Evolutionary conservation across 805 yeast genomes (phyloP).

Genomic region (Cyberlindnera amylophila): DNA sequence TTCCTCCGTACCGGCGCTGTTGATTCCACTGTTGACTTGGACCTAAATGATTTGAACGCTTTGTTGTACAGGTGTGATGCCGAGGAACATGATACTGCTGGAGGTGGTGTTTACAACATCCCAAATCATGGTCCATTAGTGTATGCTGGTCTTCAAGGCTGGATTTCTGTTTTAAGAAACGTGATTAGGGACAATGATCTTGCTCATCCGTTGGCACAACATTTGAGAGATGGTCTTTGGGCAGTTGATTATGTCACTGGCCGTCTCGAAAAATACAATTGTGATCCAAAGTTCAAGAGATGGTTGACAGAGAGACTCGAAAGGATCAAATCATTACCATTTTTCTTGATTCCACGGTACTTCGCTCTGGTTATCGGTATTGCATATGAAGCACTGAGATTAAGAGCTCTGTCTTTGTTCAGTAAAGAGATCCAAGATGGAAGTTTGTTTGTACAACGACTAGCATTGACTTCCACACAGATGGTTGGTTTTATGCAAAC

Average conservation of each 20-base stretch:
- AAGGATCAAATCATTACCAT: conserved; percentile 64
- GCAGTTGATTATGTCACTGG: conserved; percentile 72
- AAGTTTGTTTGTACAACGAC: conserved; percentile 71
- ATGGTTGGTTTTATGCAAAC: conserved; percentile 73
- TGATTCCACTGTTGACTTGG: conserved; percentile 60
- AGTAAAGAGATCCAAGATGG: conserved; percentile 51
- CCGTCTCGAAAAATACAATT: conserved; percentile 57
- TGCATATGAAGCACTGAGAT: conserved; percentile 78
- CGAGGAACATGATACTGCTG: conserved; percentile 82
- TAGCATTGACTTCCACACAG: conserved; percentile 80
- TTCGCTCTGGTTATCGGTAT: conserved; percentile 80
- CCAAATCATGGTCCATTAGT: conserved; percentile 72
- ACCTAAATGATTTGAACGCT: conserved; percentile 68
- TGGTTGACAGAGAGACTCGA: conserved; percentile 71
- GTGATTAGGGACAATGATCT: conserved; percentile 69
- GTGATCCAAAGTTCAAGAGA: conserved; percentile 49
- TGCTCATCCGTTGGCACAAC: conserved; percentile 79
- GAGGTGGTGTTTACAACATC: conserved; percentile 73
- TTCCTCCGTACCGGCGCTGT: conserved; percentile 73
- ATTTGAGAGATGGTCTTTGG: conserved; percentile 83
- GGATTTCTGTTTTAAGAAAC: conserved; percentile 65
- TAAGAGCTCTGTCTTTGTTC: conserved; percentile 57
- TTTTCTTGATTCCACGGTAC: conserved; percentile 79
- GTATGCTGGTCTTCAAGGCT: conserved; percentile 92
- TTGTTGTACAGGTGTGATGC: conserved; percentile 74